Evolutionary conservation across 768 basidiomycete genomes (phyloP).

Genomic region (Imleria badia): DNA sequence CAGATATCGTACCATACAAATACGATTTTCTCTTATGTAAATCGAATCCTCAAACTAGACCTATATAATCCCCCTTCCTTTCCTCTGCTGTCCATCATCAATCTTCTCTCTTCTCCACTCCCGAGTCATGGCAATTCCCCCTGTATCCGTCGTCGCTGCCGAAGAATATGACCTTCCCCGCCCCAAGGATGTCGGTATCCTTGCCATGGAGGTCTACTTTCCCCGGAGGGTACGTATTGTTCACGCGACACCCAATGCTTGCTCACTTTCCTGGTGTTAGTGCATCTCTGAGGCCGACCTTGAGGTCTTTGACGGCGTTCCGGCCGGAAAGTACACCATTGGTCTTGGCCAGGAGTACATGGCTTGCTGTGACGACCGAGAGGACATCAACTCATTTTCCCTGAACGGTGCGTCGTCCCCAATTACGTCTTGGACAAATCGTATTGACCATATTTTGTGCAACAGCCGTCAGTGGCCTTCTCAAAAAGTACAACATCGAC

Average conservation of each 20-base stretch:
- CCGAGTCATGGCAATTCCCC: constrained; percentile 26
- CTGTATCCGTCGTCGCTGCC: constrained; percentile 5
- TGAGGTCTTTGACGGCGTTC: constrained; percentile 90
- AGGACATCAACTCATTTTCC: constrained; percentile 98
- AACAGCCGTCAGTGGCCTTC: constrained; percentile 81
- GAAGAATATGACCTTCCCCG: constrained; percentile 40
- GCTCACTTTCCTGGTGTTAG: constrained; percentile 37
- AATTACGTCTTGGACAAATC: neutral
- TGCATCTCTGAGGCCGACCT: constrained; percentile 96
- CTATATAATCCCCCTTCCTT: constrained; percentile 25
- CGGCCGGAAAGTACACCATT: constrained; percentile 98
- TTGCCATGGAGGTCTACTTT: constrained; percentile 93
- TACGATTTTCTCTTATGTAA: constrained; percentile 28
- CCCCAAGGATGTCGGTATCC: constrained; percentile 92
- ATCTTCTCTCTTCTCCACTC: neutral
- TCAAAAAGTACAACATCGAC: constrained; percentile 94
- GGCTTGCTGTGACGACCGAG: constrained; percentile 98
- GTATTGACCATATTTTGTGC: neutral
- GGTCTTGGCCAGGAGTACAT: constrained; percentile 97
- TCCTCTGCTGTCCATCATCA: neutral
- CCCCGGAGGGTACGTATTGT: constrained; percentile 70
- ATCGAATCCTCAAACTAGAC: neutral
- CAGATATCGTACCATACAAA: constrained; percentile 30
- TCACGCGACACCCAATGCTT: constrained; percentile 7
- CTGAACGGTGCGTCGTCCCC: constrained; percentile 70